Base-by-base conservation (phyloP, 2,329 filamentous ascomycete genomes). In the Colletotrichum paranaense region DNA sequence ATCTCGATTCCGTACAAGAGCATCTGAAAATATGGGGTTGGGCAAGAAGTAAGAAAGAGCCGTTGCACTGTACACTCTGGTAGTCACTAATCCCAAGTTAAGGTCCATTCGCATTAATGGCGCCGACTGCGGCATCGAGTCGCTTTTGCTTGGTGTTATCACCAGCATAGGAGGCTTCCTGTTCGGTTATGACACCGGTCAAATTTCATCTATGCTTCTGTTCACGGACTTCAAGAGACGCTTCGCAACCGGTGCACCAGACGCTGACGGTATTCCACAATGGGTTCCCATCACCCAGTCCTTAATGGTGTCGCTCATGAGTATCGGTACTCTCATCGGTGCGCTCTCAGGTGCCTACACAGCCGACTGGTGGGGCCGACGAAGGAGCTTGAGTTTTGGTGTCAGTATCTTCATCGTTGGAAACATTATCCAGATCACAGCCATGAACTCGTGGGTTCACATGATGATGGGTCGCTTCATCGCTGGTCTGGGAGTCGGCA, bases 401-500 rank as follows among this genome's bases (percentile, higher is more conserved):
- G 86, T 88, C 46, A 77, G 88, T 49, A 80, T 93, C 69, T 92
- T 92, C 82, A 87, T 88, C 75, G 79, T 92, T 69, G 92, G 92
- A 76, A 91, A 92, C 76, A 84, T 92, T 69, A 86, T 93, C 52
- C 92, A 94, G 79, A 90, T 94, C 77, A 86, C 91, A 0, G 88
- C 90, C 5, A 82, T 82, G 66, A 77, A 84, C 26, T 84, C 82
- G 53, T 94, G 92, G 92, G 87, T 92, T 75, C 92, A 93, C 78
- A 83, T 93, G 75, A 90, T 89, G 80, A 85, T 92, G 75, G 92
- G 92, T 38, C 87, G 92, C 74, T 91, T 91, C 82, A 84, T 92
- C 32, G 90, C 91, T 46, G 92, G 92, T 78, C 84, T 94, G 3
- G 92, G 92, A 57, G 88, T 94, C 32, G 92, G 92, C 56, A 91